Conservation (phyloP, 805 yeast species). For the Pichia gijzeniarum region DNA sequence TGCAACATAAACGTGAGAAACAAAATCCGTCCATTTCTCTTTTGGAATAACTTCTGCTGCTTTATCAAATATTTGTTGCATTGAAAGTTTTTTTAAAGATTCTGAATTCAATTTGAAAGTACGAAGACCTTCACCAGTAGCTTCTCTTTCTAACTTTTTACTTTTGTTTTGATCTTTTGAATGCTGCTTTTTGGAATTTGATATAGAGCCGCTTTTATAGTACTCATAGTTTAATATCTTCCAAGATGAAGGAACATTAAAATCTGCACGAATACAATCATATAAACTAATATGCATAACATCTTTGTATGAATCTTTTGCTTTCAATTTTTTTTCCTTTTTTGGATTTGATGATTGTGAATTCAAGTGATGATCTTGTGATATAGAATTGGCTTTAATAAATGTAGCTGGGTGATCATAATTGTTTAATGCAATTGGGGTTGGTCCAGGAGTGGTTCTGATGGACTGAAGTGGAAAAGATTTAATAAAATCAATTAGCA, state of each 20-base stretch:
- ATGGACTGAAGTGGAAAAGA: conserved; percentile 33
- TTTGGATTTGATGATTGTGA: conserved; percentile 3
- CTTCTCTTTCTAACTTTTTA: conserved; percentile 16
- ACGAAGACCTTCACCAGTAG: conserved; percentile 40
- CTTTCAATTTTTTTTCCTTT: conserved; percentile 12
- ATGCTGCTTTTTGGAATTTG: conserved; percentile 3
- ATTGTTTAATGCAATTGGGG: conserved; percentile 13
- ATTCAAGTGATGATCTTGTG: conserved; percentile 1
- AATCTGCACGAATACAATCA: conserved; percentile 28
- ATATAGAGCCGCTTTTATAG: conserved; percentile 30
- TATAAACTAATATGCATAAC: conserved; percentile 23
- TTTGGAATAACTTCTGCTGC: conserved; percentile 54
- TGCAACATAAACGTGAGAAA: conserved; percentile 54
- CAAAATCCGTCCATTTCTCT: conserved; percentile 58
- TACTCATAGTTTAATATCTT: conserved; percentile 47
- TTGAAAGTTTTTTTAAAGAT: conserved; percentile 44
- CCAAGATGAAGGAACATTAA: conserved; percentile 50
- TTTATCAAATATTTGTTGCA: conserved; percentile 58
- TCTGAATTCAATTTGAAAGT: conserved; percentile 49
- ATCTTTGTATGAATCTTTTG: conserved; percentile 6
- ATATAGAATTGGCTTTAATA: conserved; percentile 7
- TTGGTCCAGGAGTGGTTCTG: conserved; percentile 25
- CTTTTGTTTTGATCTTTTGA: conserved; percentile 6
- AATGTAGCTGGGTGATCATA: conserved; percentile 20
- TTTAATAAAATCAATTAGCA: conserved; percentile 44